Percentiles rank a stretch among this genome's conserved stretches.
Evolutionary conservation across 164 flowering plant species (phyloP).

Genomic region (Chimonanthus salicifolius): DNA sequence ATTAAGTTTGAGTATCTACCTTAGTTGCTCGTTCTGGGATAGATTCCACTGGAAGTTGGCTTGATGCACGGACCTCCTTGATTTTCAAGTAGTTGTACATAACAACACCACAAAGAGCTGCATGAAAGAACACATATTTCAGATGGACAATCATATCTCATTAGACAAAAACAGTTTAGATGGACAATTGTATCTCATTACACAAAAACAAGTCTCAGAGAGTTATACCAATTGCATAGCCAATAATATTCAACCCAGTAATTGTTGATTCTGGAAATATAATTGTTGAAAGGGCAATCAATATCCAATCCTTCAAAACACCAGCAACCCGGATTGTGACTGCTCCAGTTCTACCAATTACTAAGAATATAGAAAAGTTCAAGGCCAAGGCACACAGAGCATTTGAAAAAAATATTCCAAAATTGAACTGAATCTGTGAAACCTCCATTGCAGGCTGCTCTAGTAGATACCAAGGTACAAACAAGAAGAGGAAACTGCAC

Average conservation of each 20-base stretch:
- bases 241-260: slow-evolving; percentile 82
- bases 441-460: slow-evolving; percentile 82
- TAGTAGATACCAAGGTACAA: slow-evolving; percentile 82
- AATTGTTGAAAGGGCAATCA: slow-evolving; percentile 93
- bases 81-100: slow-evolving; percentile 95
- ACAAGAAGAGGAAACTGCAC: slow-evolving; percentile 87
- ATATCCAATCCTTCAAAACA: slow-evolving; percentile 94
- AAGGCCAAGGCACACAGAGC: slow-evolving; percentile 88
- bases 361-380: slow-evolving; percentile 91
- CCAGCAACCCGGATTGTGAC: slow-evolving; percentile 97
- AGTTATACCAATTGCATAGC: slow-evolving; percentile 85
- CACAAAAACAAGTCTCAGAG: neutral
- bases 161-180: neutral
- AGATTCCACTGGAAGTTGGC: slow-evolving; percentile 49
- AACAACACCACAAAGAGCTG: slow-evolving; percentile 94
- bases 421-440: slow-evolving; percentile 84
- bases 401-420: slow-evolving; percentile 94
- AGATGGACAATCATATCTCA: neutral
- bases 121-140: slow-evolving; percentile 3
- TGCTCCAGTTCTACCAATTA: slow-evolving; percentile 96
- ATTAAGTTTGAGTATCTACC: slow-evolving; percentile 25
- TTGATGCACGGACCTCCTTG: slow-evolving; percentile 69
- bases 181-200: neutral
- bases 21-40: slow-evolving; percentile 52
- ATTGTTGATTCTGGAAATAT: slow-evolving; percentile 92